phyloP scores from a whole-genome alignment of 352 stramenopile genomes.

The Elongisporangium anandrum region DNA sequence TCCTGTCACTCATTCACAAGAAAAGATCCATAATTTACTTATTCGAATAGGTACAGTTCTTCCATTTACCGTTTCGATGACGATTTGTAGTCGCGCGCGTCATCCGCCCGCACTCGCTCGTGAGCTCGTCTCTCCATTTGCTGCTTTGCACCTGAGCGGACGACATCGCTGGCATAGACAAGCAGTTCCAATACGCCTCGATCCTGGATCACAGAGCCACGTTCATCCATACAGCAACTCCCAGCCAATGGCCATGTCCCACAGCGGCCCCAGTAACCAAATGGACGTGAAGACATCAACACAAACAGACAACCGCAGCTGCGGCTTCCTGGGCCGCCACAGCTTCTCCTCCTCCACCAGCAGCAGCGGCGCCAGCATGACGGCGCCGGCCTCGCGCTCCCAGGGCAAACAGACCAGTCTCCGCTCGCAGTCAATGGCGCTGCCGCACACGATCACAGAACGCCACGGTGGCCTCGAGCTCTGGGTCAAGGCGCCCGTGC shows the following conservation, averaged over 20 bases:
- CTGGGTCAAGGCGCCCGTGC: constrained; percentile 71
- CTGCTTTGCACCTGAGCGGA: background rate
- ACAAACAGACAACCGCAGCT: background rate
- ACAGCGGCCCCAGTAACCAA: background rate
- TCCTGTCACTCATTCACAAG: too few relatives aligned
- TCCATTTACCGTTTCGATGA: background rate
- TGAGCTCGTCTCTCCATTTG: background rate
- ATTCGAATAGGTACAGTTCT: background rate
- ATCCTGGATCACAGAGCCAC: background rate
- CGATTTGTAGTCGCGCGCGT: background rate
- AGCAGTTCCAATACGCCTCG: background rate
- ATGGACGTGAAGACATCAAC: background rate
- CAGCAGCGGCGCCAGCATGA: constrained; percentile 5
- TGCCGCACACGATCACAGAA: constrained; percentile 80
- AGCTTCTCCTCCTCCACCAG: background rate
- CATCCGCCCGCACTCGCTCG: background rate
- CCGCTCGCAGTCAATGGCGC: constrained; percentile 13
- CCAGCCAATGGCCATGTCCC: background rate
- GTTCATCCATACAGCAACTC: background rate
- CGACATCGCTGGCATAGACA: background rate
- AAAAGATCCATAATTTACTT: background rate
- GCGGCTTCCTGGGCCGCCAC: background rate
- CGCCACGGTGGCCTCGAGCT: constrained; percentile 59
- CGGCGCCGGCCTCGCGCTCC: constrained; percentile 3
- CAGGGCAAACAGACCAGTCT: constrained; percentile 9